A percentile compares a stretch with the other conserved stretches of the same genome.
These are phyloP conservation scores for Moringa oleifera DNA, from an alignment of 345 rosid genomes.

Conservation along the genomic window DNA sequence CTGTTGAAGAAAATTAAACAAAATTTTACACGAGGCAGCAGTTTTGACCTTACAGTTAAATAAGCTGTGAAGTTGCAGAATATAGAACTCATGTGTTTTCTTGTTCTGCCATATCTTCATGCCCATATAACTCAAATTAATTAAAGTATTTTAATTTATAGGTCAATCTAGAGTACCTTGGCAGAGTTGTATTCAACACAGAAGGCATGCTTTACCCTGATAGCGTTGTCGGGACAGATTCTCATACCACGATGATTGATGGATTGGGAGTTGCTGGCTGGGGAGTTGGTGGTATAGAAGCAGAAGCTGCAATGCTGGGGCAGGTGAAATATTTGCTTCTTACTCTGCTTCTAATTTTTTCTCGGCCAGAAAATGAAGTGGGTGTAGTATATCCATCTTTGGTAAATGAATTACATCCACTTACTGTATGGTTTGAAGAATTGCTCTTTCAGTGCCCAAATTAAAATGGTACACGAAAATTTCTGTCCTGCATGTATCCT, in stretches of 20 bases:
- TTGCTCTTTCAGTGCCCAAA: neutral
- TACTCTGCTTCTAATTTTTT: neutral
- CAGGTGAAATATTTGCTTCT: constrained; percentile 46
- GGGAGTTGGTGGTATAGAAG: constrained; percentile 99
- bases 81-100: neutral
- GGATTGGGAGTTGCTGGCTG: constrained; percentile 97
- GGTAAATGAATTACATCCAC: neutral
- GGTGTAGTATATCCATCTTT: neutral
- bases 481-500: too few species aligned
- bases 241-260: constrained; percentile 96
- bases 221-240: constrained; percentile 95
- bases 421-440: neutral
- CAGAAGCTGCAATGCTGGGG: constrained; percentile 97
- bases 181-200: constrained; percentile 84
- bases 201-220: constrained; percentile 81
- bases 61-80: neutral
- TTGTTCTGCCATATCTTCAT: too few species aligned
- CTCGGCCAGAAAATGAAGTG: neutral
- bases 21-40: neutral
- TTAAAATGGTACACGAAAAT: neutral
- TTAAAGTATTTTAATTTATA: constrained; percentile 13
- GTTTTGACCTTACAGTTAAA: neutral
- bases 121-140: neutral
- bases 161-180: constrained; percentile 92
- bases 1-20: too few species aligned